phyloP scores from a whole-genome alignment of 1,284 basidiomycete genomes.

The Sphagnurus paluster region DNA sequence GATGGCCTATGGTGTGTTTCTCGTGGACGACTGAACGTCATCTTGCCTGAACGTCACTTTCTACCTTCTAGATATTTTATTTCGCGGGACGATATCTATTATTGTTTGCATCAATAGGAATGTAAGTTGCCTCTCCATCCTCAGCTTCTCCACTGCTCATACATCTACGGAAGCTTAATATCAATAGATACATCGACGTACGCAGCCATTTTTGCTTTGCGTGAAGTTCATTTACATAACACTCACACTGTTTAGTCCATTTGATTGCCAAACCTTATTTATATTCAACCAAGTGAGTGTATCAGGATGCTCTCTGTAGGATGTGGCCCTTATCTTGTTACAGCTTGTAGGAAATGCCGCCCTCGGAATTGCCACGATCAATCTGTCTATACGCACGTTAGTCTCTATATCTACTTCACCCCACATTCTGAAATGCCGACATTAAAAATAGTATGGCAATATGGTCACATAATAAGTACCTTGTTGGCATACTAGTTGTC shows the following conservation, averaged over 20 bases:
- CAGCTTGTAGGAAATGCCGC: conserved; percentile 59
- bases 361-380: conserved; percentile 73
- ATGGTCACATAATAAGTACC: conserved; percentile 58
- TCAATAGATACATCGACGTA: conserved; percentile 56
- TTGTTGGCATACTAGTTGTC: conserved; percentile 50
- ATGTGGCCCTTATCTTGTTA: background rate
- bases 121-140: conserved; percentile 44
- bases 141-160: conserved; percentile 1
- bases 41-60: background rate
- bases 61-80: conserved; percentile 67
- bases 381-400: conserved; percentile 73
- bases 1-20: conserved; percentile 59
- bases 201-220: background rate
- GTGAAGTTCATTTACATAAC: conserved; percentile 1
- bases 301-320: background rate
- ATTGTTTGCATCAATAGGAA: conserved; percentile 65
- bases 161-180: conserved; percentile 40
- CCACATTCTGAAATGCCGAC: conserved; percentile 10
- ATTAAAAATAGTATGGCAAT: conserved; percentile 56
- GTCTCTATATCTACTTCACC: conserved; percentile 24
- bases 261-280: conserved; percentile 68
- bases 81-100: conserved; percentile 70
- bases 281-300: conserved; percentile 62
- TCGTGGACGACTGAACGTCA: background rate
- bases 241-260: conserved; percentile 37